These are phyloP conservation scores for Pascua sp. DNA, from an alignment of 1,284 basidiomycete species.

Conservation along the genomic window DNA sequence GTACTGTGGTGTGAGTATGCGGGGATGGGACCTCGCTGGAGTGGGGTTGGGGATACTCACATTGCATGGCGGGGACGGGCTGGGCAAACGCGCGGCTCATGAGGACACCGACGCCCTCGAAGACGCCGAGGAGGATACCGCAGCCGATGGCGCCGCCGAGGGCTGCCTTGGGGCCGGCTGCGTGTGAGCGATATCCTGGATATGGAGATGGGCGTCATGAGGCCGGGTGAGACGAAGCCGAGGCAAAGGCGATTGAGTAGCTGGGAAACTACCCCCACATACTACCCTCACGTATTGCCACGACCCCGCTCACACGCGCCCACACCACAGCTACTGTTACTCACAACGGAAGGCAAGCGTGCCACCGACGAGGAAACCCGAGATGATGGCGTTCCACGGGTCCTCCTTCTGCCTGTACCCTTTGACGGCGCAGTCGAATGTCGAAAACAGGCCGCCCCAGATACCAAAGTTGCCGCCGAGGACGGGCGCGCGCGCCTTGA, in stretches of 20 bases:
- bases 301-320: neutral
- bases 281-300: neutral
- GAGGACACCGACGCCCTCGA: conserved; percentile 59
- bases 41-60: too few species aligned
- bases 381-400: conserved; percentile 98
- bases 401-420: conserved; percentile 98
- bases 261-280: neutral
- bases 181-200: too few species aligned
- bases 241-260: neutral
- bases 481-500: conserved; percentile 97
- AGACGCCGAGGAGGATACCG: conserved; percentile 93
- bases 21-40: too few species aligned
- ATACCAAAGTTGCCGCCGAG: conserved; percentile 97
- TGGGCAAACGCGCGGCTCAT: conserved; percentile 48
- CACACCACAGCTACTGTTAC: conserved; percentile 55
- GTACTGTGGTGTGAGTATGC: conserved; percentile 18
- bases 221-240: neutral
- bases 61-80: conserved; percentile 47
- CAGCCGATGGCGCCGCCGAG: conserved; percentile 89
- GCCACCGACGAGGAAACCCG: conserved; percentile 97
- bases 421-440: conserved; percentile 97
- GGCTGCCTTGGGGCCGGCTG: conserved; percentile 87
- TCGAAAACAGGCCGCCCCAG: conserved; percentile 96
- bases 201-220: neutral
- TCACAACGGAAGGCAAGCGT: conserved; percentile 89